Percentiles rank a stretch among this genome's conserved stretches.
phyloP scores from a whole-genome alignment of 2,329 filamentous ascomycete species.

The Colletotrichum sp. region DNA sequence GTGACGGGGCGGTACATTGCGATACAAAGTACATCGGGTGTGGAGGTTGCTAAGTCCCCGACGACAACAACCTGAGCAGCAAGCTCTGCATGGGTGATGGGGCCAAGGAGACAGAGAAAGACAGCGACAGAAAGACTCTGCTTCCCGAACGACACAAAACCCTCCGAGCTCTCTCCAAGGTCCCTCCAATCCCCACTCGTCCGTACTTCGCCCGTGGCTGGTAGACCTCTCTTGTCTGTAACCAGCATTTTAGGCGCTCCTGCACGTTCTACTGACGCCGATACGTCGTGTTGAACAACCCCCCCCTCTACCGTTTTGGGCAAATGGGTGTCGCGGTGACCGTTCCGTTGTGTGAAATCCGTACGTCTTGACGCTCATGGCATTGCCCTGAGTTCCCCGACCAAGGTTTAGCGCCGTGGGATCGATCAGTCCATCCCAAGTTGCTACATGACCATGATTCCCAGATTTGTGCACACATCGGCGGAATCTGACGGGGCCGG shows the following conservation, averaged over 20 bases:
- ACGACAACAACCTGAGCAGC: slow-evolving; percentile 12
- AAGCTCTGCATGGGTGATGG: slow-evolving; percentile 19
- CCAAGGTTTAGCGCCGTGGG: neutral
- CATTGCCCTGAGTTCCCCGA: neutral
- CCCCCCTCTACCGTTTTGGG: neutral
- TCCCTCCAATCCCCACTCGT: slow-evolving; percentile 1
- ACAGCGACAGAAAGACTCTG: neutral
- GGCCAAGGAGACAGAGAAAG: neutral
- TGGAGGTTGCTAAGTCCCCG: slow-evolving; percentile 17
- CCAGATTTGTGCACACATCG: neutral
- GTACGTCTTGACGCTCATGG: neutral
- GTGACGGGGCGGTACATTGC: slow-evolving; percentile 13
- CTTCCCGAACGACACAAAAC: neutral
- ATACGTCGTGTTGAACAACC: neutral
- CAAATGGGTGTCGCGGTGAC: neutral
- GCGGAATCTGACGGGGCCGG: slow-evolving; percentile 4
- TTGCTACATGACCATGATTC: neutral
- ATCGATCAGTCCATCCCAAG: neutral
- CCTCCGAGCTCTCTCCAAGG: neutral
- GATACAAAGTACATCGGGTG: slow-evolving; percentile 16
- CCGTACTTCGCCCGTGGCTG: neutral
- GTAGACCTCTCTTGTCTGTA: neutral
- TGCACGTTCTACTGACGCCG: neutral
- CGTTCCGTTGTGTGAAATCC: neutral
- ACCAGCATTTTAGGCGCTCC: neutral